These are phyloP conservation scores for Trametes pubescens DNA, from an alignment of 1,284 basidiomycete species.

Conservation along the genomic window DNA sequence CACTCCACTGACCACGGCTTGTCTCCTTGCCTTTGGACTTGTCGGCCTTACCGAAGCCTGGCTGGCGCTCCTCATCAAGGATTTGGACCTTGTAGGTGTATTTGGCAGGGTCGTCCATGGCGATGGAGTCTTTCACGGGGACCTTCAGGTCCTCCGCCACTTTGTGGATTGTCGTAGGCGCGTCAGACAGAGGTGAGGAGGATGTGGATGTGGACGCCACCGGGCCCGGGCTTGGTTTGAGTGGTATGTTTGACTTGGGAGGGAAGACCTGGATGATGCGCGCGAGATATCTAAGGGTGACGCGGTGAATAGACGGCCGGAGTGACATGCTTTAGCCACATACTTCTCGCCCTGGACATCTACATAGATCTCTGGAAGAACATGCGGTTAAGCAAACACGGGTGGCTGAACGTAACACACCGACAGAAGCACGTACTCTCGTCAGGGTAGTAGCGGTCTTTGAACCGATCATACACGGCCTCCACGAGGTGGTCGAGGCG, in stretches of 20 bases:
- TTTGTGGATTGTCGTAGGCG: slow-evolving; percentile 57
- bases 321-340: slow-evolving; percentile 45
- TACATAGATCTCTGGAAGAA: slow-evolving; percentile 76
- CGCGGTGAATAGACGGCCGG: slow-evolving; percentile 32
- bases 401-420: slow-evolving; percentile 2
- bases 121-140: slow-evolving; percentile 73
- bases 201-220: slow-evolving; percentile 40
- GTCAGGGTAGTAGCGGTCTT: slow-evolving; percentile 90
- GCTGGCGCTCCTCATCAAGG: slow-evolving; percentile 77
- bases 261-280: slow-evolving; percentile 78
- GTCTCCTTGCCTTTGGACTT: slow-evolving; percentile 59
- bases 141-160: slow-evolving; percentile 85
- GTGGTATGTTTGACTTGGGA: slow-evolving; percentile 47
- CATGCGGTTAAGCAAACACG: slow-evolving; percentile 20
- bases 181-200: slow-evolving; percentile 40
- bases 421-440: slow-evolving; percentile 73
- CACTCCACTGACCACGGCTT: slow-evolving; percentile 60
- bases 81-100: slow-evolving; percentile 94
- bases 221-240: slow-evolving; percentile 24
- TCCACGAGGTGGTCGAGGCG: slow-evolving; percentile 95
- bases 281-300: slow-evolving; percentile 73
- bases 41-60: slow-evolving; percentile 59
- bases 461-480: slow-evolving; percentile 93
- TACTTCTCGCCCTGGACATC: slow-evolving; percentile 86
- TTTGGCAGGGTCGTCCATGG: slow-evolving; percentile 79